A percentile compares a stretch with the other conserved stretches of the same genome.
Conservation (phyloP, 1,139 yeast species). For the Yarrowia galli region DNA sequence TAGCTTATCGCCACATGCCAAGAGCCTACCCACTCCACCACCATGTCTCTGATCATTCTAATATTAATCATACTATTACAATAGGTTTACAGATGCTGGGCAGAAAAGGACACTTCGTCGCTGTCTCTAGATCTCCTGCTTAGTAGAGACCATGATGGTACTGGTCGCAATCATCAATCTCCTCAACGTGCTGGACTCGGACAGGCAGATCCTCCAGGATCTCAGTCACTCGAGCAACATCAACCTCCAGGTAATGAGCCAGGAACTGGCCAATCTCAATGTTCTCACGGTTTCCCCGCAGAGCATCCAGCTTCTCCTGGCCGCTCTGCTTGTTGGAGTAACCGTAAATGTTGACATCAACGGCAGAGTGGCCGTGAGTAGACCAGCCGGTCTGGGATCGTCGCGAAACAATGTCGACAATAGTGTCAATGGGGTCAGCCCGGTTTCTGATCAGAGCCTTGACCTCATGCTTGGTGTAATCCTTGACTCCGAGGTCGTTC, state of each 20-base stretch:
- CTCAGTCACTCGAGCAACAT: conserved; percentile 61
- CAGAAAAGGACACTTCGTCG: background rate
- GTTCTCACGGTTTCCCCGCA: conserved; percentile 84
- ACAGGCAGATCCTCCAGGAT: conserved; percentile 31
- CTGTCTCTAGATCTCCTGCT: background rate
- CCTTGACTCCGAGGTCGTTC: conserved; percentile 65
- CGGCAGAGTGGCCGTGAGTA: conserved; percentile 89
- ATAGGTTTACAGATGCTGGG: conserved; percentile 32
- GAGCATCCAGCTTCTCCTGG: conserved; percentile 62
- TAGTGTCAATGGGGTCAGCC: conserved; percentile 53
- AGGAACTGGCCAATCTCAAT: conserved; percentile 79
- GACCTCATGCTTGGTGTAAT: conserved; percentile 61
- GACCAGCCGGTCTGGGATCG: conserved; percentile 88
- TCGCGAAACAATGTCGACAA: conserved; percentile 67
- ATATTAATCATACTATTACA: conserved; percentile 23
- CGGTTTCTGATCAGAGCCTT: conserved; percentile 42
- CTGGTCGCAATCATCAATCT: conserved; percentile 26
- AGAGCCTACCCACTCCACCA: background rate
- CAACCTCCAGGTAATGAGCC: conserved; percentile 63
- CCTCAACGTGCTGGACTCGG: conserved; percentile 25
- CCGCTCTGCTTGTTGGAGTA: conserved; percentile 60
- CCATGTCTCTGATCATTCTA: background rate
- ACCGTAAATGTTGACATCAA: conserved; percentile 85
- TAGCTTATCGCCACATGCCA: background rate
- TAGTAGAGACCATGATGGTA: conserved; percentile 33